Evolutionary conservation across 257 asterid species (phyloP), one percentile per base, ranked within the genome.

Genomic region (Misopates orontium): DNA sequence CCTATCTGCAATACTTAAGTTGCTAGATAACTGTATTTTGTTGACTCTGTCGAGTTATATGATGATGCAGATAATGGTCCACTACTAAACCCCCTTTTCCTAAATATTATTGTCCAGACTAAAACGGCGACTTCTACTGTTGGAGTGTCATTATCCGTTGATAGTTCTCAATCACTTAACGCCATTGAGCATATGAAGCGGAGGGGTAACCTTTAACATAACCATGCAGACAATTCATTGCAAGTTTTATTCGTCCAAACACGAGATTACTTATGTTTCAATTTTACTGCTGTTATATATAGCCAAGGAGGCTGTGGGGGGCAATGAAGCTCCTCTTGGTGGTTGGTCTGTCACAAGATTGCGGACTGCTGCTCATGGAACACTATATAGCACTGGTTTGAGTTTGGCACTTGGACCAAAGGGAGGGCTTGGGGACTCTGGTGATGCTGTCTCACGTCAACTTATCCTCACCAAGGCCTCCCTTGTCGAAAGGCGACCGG

Each of bases 251-350:
- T 47, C 66, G 14, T 60, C 56, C 24, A 45, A 32, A 45, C 20
- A 44, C 69, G 18, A 3, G 51, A 21, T 17, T 22, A 14, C 41
- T 64, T 67, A 40, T 70, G 44, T 22, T 66, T 59, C 42, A 67
- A 59, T 69, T 56, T 40, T 36, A 60, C 52, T 21, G 48, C 64
- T 71, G 63, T 42, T 60, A 77, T 70, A 49, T 81, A 74, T 82
- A 94, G 99, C 86, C 50, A 85, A 84, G 78, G 99, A 94, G 73
- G 97, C 95, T 74, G 96, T 94, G 60, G 97, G 99, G 74, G 99
- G 92, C 18, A 95, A 87, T 68, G 99, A 94, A 86, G 87, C 96
- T 77, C 99, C 97, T 71, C 88, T 81, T 64, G 95, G 95, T 54
- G 88, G 87, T 69, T 94, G 99, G 99, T 88, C 86, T 22, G 96